These are phyloP conservation scores for Antitrichia curtipendula DNA, from an alignment of 225 moss, liverwort and hornwort genomes.

Conservation along the genomic window DNA sequence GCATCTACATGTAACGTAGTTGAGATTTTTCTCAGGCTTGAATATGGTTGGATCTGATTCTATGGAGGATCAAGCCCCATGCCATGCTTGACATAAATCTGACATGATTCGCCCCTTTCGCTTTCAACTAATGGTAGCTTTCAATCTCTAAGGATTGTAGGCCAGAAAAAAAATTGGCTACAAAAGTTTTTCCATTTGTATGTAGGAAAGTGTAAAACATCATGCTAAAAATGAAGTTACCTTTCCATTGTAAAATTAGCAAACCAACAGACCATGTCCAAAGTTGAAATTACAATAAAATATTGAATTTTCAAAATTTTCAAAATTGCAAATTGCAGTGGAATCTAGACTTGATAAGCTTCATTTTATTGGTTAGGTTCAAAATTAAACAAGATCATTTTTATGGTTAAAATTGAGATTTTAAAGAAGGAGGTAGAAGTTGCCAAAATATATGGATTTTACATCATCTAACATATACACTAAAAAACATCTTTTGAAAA, in stretches of 20 bases:
- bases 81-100: neutral
- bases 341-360: neutral
- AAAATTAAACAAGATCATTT: neutral
- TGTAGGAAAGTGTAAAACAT: neutral
- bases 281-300: neutral
- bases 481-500: neutral
- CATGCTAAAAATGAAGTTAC: too few species aligned
- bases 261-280: too few species aligned
- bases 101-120: too few species aligned
- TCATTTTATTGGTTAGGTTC: neutral
- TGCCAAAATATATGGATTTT: neutral
- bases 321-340: neutral
- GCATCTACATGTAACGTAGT: neutral
- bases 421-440: neutral
- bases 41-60: neutral
- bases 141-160: too few species aligned
- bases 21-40: neutral
- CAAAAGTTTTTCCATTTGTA: too few species aligned
- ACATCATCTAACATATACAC: neutral
- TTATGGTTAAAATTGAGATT: neutral
- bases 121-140: too few species aligned
- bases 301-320: too few species aligned
- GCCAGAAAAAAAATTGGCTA: too few species aligned
- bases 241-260: too few species aligned
- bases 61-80: neutral